A percentile compares a stretch with the other conserved stretches of the same genome.
Conservation (phyloP, 1,139 yeast species). For the Nakaseomyces uthaithaninus region DNA sequence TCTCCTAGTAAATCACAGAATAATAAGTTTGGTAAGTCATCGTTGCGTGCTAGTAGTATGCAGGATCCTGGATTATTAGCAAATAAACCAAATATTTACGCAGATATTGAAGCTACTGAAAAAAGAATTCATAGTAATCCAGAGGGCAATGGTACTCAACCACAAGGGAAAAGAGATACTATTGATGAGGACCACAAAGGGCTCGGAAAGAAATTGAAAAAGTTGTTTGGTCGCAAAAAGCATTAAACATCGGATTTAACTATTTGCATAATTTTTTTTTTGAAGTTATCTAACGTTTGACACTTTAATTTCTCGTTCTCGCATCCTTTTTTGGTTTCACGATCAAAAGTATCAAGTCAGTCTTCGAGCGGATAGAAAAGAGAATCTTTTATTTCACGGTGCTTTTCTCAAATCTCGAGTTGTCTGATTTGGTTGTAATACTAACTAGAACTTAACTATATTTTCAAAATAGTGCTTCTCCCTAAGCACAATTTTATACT, state of each 20-base stretch:
- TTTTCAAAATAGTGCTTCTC: neutral
- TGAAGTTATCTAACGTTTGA: too few relatives aligned
- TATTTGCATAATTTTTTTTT: too few relatives aligned
- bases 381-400: too few relatives aligned
- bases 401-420: too few relatives aligned
- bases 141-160: slow-evolving; percentile 1
- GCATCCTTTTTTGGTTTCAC: neutral
- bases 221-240: slow-evolving; percentile 45
- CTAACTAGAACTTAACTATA: neutral
- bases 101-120: slow-evolving; percentile 7
- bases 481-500: too few relatives aligned
- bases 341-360: too few relatives aligned
- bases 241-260: neutral
- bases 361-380: too few relatives aligned
- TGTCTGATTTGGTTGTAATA: neutral
- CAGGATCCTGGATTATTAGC: slow-evolving; percentile 9
- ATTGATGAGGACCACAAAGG: slow-evolving; percentile 41
- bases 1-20: slow-evolving; percentile 10
- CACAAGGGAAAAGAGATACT: slow-evolving; percentile 16
- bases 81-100: slow-evolving; percentile 8
- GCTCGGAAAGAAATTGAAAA: slow-evolving; percentile 48
- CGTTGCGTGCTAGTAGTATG: slow-evolving; percentile 21
- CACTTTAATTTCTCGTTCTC: too few relatives aligned
- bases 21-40: slow-evolving; percentile 18
- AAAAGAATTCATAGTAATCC: slow-evolving; percentile 13